Conservation (phyloP, 306 rosid genomes). For the Oemleria cerasiformis region DNA sequence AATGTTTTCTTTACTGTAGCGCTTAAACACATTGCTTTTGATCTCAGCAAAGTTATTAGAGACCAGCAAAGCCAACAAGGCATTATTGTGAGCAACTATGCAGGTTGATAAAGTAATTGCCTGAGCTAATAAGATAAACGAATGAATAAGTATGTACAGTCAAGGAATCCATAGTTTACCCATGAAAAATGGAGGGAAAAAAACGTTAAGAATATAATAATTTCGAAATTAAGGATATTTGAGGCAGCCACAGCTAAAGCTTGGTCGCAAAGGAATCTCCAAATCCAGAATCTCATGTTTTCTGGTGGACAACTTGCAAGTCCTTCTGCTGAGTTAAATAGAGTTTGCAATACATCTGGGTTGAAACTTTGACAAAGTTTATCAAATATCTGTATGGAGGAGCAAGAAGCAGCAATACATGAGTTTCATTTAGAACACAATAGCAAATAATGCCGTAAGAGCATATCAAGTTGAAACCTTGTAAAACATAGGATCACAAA, state of each 20-base stretch:
- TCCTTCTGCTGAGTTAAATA: conserved; percentile 86
- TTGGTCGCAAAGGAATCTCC: conserved; percentile 78
- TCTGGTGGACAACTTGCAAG: conserved; percentile 78
- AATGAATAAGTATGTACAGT: conserved; percentile 75
- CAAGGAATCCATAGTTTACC: conserved; percentile 56
- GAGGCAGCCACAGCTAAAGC: conserved; percentile 82
- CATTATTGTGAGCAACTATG: conserved; percentile 95
- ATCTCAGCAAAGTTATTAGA: conserved; percentile 98
- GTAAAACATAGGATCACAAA: neutral
- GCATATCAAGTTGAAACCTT: neutral
- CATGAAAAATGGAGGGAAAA: neutral
- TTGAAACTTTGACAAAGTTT: conserved; percentile 90
- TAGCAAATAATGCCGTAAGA: neutral
- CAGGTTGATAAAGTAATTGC: conserved; percentile 96
- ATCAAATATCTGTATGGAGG: conserved; percentile 70
- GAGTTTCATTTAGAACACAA: neutral
- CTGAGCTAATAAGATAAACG: conserved; percentile 95
- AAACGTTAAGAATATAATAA: neutral
- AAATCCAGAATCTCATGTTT: conserved; percentile 61
- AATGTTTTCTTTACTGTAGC: conserved; percentile 84
- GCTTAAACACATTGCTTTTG: conserved; percentile 91
- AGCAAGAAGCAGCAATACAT: neutral
- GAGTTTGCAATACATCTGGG: conserved; percentile 86
- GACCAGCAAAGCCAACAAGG: conserved; percentile 87
- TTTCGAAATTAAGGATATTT: conserved; percentile 68